Evolutionary conservation across 2,329 filamentous ascomycete species (phyloP).

Genomic region (Balansia obtecta): DNA sequence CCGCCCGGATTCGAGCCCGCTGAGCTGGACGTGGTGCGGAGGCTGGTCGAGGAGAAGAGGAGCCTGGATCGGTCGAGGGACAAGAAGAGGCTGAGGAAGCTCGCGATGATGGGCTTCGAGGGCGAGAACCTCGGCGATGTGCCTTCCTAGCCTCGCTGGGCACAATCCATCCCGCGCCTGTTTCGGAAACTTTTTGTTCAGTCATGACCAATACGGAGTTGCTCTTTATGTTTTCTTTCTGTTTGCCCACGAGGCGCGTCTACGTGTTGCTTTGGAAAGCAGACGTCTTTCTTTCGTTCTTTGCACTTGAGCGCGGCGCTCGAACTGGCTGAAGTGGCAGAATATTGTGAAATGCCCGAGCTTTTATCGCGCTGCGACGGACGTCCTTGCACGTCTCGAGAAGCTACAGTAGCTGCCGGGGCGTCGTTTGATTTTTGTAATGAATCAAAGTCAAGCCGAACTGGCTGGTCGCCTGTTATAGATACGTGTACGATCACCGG

Average conservation of each 20-base stretch:
- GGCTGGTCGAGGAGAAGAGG: conserved; percentile 61
- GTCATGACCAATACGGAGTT: too few species aligned
- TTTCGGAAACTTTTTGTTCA: too few species aligned
- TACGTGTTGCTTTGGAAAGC: not conserved
- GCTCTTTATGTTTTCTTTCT: not conserved
- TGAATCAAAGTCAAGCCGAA: not conserved
- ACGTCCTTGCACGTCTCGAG: not conserved
- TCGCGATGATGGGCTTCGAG: conserved; percentile 74
- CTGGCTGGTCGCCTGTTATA: too few species aligned
- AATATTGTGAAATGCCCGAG: conserved; percentile 52
- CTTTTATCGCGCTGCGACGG: not conserved
- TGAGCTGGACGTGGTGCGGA: conserved; percentile 56
- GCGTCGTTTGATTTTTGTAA: not conserved
- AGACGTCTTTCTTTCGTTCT: not conserved
- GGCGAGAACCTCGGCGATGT: conserved; percentile 71
- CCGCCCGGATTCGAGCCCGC: conserved; percentile 59
- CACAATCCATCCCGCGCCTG: not conserved
- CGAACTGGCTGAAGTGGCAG: conserved; percentile 26
- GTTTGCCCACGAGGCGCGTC: not conserved
- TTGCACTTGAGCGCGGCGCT: not conserved
- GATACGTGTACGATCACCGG: too few species aligned
- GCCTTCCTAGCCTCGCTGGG: conserved; percentile 32
- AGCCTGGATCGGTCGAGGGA: conserved; percentile 57
- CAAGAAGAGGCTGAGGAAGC: conserved; percentile 57
- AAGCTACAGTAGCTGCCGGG: not conserved